Evolutionary conservation across 176 grass and related monocot species (phyloP).

Genomic region (Aegilops umbellulata): DNA sequence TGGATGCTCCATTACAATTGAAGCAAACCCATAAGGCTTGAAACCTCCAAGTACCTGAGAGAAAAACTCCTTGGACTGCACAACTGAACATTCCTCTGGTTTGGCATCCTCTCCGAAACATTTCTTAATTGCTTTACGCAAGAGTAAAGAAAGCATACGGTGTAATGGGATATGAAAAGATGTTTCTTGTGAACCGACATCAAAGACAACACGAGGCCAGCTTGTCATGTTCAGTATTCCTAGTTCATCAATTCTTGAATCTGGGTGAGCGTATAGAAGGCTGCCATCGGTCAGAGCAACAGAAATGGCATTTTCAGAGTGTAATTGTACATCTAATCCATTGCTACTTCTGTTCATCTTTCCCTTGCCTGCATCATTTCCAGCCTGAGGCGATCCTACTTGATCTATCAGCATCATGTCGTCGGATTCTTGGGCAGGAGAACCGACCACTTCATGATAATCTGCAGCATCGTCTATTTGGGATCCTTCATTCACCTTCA

Average conservation of each 20-base stretch:
- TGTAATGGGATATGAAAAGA: conserved; percentile 98
- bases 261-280: conserved; percentile 52
- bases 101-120: conserved; percentile 68
- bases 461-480: conserved; percentile 2
- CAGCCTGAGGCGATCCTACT: conserved; percentile 7
- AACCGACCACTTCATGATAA: conserved; percentile 22
- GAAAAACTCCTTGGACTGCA: conserved; percentile 62
- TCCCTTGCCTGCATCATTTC: conserved; percentile 32
- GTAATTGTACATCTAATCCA: conserved; percentile 29
- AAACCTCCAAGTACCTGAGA: conserved; percentile 53
- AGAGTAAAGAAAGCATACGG: conserved; percentile 83
- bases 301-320: conserved; percentile 42
- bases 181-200: conserved; percentile 93
- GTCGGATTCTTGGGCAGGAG: conserved; percentile 20
- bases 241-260: conserved; percentile 61
- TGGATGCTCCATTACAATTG: conserved; percentile 97
- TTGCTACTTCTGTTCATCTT: conserved; percentile 39
- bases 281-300: conserved; percentile 62
- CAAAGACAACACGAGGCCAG: conserved; percentile 84
- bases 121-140: conserved; percentile 63
- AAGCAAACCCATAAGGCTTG: conserved; percentile 67
- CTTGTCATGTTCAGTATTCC: conserved; percentile 57
- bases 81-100: conserved; percentile 38
- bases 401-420: conserved; percentile 36
- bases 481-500: conserved; percentile 32